Conservation (phyloP, 2,329 filamentous ascomycete species). For the Leptographium lundbergii region DNA sequence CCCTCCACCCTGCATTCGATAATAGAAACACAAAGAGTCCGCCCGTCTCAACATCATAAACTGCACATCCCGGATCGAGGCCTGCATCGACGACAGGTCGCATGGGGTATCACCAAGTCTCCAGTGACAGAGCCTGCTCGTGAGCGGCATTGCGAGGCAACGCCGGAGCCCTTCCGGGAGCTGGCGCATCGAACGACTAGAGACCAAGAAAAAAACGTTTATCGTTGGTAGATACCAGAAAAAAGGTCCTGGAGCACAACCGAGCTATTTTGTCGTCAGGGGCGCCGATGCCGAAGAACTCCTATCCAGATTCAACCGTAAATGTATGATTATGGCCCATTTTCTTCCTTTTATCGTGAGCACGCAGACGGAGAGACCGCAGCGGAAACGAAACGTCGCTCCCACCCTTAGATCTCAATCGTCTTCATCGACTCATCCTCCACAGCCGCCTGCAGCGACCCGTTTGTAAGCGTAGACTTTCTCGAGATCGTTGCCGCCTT, state of each 20-base stretch:
- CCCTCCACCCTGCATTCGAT: not conserved
- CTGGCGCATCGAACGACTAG: not conserved
- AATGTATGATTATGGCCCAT: constrained; percentile 3
- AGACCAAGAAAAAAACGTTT: not conserved
- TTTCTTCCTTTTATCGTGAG: not conserved
- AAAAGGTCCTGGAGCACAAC: not conserved
- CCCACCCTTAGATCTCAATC: constrained; percentile 39
- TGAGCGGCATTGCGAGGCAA: not conserved
- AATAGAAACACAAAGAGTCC: not conserved
- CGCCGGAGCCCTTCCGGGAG: not conserved
- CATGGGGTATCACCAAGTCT: not conserved
- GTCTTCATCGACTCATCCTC: constrained; percentile 45
- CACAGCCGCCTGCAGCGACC: constrained; percentile 16
- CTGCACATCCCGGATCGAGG: not conserved
- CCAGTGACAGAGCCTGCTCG: not conserved
- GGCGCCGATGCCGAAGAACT: constrained; percentile 9
- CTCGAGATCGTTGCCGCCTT: not conserved
- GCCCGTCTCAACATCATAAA: not conserved
- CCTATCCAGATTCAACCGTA: constrained; percentile 10
- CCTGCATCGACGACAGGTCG: not conserved
- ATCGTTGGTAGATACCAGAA: not conserved
- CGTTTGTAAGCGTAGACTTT: not conserved
- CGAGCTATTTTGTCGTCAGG: constrained; percentile 1
- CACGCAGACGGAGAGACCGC: not conserved
- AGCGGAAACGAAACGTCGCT: not conserved